These are phyloP conservation scores for Xylaria nigripes DNA, from an alignment of 495 filamentous ascomycete genomes.

Conservation along the genomic window DNA sequence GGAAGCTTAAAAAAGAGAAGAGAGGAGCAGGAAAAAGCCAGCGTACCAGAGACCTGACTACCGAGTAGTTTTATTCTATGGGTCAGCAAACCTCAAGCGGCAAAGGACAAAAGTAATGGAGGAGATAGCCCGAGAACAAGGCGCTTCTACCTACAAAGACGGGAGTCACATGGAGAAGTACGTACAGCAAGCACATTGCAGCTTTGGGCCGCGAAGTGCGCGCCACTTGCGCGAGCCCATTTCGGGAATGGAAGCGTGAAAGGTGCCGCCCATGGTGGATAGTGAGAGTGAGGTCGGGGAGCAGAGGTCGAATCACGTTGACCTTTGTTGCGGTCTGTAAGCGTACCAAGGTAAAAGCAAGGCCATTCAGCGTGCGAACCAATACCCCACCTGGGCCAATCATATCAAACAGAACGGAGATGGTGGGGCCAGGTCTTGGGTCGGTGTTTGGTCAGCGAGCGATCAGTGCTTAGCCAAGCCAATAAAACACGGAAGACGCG, in stretches of 20 bases:
- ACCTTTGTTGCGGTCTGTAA: constrained; percentile 13
- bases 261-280: constrained; percentile 9
- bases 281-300: constrained; percentile 15
- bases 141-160: constrained; percentile 23
- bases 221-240: constrained; percentile 10
- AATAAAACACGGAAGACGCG: constrained; percentile 14
- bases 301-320: constrained; percentile 9
- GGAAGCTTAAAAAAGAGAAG: constrained; percentile 24
- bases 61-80: constrained; percentile 28
- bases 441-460: background rate
- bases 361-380: no score
- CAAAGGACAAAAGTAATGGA: constrained; percentile 12
- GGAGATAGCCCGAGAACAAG: constrained; percentile 9
- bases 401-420: background rate
- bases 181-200: constrained; percentile 18
- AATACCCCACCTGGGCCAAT: background rate
- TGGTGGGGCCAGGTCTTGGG: background rate
- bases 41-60: constrained; percentile 20
- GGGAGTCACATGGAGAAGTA: constrained; percentile 13
- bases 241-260: constrained; percentile 23
- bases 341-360: no score
- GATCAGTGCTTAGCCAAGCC: constrained; percentile 12
- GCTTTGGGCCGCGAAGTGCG: constrained; percentile 11
- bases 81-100: constrained; percentile 18
- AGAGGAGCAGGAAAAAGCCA: constrained; percentile 9